Evolutionary conservation across 805 yeast species (phyloP).

Genomic region (Lipomyces oligophaga): DNA sequence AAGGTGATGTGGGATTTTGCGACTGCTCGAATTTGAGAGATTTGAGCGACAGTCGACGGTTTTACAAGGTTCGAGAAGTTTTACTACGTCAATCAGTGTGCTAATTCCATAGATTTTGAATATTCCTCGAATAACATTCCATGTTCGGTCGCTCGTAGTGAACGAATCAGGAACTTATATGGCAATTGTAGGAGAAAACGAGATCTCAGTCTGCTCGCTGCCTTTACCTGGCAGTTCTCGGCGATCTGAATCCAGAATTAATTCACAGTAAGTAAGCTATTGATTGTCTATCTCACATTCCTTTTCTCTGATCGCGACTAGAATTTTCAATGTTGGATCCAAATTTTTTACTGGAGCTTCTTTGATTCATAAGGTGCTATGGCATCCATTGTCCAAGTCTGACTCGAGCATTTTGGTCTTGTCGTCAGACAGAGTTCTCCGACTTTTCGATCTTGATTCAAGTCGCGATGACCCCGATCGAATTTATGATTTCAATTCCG

Average conservation of each 20-base stretch:
- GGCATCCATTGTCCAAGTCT: slow-evolving; percentile 28
- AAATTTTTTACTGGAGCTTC: background rate
- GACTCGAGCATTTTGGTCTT: slow-evolving; percentile 22
- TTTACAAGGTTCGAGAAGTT: slow-evolving; percentile 12
- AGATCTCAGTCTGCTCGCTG: slow-evolving; percentile 11
- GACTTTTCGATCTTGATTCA: slow-evolving; percentile 38
- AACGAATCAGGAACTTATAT: slow-evolving; percentile 23
- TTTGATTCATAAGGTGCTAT: slow-evolving; percentile 17
- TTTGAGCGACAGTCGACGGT: background rate
- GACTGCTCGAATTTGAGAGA: slow-evolving; percentile 15
- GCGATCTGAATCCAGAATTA: slow-evolving; percentile 7
- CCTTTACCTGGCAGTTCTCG: slow-evolving; percentile 21
- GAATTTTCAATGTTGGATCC: slow-evolving; percentile 1
- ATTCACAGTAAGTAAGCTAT: slow-evolving; percentile 8
- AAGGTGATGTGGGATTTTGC: slow-evolving; percentile 18
- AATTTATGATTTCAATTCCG: slow-evolving; percentile 11
- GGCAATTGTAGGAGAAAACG: slow-evolving; percentile 25
- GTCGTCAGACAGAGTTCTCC: slow-evolving; percentile 9
- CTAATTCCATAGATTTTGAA: slow-evolving; percentile 11
- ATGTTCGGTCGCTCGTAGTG: slow-evolving; percentile 15
- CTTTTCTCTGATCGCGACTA: background rate
- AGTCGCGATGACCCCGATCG: slow-evolving; percentile 34
- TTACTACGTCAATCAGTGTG: background rate
- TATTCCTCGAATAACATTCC: slow-evolving; percentile 16
- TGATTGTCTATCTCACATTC: background rate